A percentile compares a stretch with the other conserved stretches of the same genome.
phyloP scores from a whole-genome alignment of 2,329 filamentous ascomycete species.

The Penicillium sp. region DNA sequence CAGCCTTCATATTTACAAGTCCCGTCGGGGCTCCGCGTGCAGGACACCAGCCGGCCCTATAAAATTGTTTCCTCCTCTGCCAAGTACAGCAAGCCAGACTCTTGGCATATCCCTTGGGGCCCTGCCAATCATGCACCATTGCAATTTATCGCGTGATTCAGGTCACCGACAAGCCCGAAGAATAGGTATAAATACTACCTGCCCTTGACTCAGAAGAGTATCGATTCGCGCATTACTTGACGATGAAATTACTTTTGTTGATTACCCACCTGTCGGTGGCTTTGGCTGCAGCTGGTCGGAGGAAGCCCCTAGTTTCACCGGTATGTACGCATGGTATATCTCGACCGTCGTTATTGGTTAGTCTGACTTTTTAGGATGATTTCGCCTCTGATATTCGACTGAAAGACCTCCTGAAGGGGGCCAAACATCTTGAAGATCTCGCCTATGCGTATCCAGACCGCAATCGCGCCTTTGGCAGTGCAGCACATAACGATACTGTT shows the following conservation, averaged over 20 bases:
- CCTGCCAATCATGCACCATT: slow-evolving; percentile 5
- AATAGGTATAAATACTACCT: slow-evolving; percentile 1
- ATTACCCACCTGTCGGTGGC: slow-evolving; percentile 8
- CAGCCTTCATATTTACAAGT: slow-evolving; percentile 9
- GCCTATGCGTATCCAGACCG: slow-evolving; percentile 29
- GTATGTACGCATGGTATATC: slow-evolving; percentile 7
- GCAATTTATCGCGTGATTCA: slow-evolving; percentile 9
- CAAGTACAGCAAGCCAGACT: slow-evolving; percentile 8
- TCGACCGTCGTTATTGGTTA: neutral
- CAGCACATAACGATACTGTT: slow-evolving; percentile 63
- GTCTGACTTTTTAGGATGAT: slow-evolving; percentile 14
- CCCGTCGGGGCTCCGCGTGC: slow-evolving; percentile 18
- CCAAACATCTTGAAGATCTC: slow-evolving; percentile 53
- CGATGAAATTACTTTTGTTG: slow-evolving; percentile 14
- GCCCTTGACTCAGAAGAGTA: neutral
- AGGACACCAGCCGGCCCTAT: slow-evolving; percentile 8
- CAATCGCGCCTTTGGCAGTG: slow-evolving; percentile 31
- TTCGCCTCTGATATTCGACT: slow-evolving; percentile 46
- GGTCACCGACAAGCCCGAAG: neutral
- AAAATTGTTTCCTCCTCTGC: slow-evolving; percentile 3
- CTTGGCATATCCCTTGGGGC: slow-evolving; percentile 8
- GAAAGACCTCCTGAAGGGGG: slow-evolving; percentile 57
- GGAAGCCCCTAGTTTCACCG: slow-evolving; percentile 16
- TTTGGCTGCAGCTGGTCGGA: slow-evolving; percentile 1
- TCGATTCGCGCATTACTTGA: neutral